Conservation (phyloP, 2,329 filamentous ascomycete genomes). For the Aureobasidium uvarum region DNA sequence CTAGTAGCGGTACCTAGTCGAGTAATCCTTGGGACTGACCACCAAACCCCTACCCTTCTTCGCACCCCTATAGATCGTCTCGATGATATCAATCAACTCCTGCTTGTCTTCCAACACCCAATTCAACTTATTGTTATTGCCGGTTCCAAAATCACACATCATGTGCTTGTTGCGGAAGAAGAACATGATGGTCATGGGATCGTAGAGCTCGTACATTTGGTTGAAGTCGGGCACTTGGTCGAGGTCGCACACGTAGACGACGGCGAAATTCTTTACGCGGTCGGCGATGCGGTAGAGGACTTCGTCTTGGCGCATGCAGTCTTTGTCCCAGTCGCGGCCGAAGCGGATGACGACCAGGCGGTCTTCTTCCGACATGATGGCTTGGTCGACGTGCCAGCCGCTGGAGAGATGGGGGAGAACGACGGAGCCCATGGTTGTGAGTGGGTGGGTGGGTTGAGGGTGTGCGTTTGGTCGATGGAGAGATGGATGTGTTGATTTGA, state of each 20-base stretch:
- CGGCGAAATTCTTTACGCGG: constrained; percentile 87
- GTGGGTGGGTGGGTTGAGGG: not conserved
- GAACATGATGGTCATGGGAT: constrained; percentile 94
- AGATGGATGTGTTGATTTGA: not conserved
- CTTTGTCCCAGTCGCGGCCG: constrained; percentile 78
- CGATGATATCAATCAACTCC: constrained; percentile 96
- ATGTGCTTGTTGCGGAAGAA: constrained; percentile 99
- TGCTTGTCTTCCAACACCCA: constrained; percentile 98
- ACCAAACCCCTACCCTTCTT: constrained; percentile 98
- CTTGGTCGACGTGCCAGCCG: constrained; percentile 98
- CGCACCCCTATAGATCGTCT: constrained; percentile 96
- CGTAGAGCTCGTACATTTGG: constrained; percentile 80
- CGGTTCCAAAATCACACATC: constrained; percentile 97
- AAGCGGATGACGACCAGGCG: constrained; percentile 92
- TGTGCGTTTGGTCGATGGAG: not conserved
- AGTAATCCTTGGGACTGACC: constrained; percentile 88
- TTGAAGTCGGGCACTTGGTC: constrained; percentile 92
- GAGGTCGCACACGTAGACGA: constrained; percentile 91
- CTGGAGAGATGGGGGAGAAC: constrained; percentile 87
- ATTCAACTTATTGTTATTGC: constrained; percentile 98
- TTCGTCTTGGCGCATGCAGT: constrained; percentile 84
- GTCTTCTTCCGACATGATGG: constrained; percentile 87
- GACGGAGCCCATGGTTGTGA: constrained; percentile 68
- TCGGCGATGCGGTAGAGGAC: constrained; percentile 94
- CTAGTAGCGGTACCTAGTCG: constrained; percentile 67